A percentile compares a stretch with the other conserved stretches of the same genome.
Evolutionary conservation across 345 rosid genomes (phyloP).

Genomic region (Mallotus nudiflorus): DNA sequence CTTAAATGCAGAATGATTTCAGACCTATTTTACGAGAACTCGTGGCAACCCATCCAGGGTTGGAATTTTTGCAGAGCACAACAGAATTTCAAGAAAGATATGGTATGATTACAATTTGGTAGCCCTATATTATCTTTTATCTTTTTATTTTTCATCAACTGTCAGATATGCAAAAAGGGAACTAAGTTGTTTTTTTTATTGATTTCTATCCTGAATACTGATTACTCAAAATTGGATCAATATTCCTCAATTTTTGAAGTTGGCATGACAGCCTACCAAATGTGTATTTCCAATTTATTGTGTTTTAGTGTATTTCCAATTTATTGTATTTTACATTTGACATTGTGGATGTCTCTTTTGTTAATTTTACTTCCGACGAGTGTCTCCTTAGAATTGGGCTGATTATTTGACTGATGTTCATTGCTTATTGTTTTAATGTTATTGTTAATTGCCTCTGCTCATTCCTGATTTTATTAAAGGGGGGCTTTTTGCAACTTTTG

Average conservation of each 20-base stretch:
- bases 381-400: constrained; percentile 2
- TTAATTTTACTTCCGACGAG: background rate
- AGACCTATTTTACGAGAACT: constrained; percentile 78
- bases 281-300: background rate
- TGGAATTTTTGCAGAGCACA: constrained; percentile 69
- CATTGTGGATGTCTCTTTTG: background rate
- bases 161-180: background rate
- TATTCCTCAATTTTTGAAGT: background rate
- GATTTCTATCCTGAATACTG: background rate
- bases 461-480: background rate
- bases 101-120: constrained; percentile 43
- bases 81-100: constrained; percentile 94
- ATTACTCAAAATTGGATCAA: background rate
- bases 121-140: constrained; percentile 4
- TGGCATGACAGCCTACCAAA: background rate
- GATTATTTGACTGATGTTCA: background rate
- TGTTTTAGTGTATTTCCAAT: background rate
- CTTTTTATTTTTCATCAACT: background rate
- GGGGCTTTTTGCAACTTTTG: background rate
- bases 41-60: constrained; percentile 77
- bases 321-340: background rate
- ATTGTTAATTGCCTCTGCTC: background rate
- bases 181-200: background rate
- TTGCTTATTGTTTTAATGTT: background rate
- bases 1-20: constrained; percentile 67